phyloP scores from a whole-genome alignment of 306 rosid genomes.

The Trifolium pratense region DNA sequence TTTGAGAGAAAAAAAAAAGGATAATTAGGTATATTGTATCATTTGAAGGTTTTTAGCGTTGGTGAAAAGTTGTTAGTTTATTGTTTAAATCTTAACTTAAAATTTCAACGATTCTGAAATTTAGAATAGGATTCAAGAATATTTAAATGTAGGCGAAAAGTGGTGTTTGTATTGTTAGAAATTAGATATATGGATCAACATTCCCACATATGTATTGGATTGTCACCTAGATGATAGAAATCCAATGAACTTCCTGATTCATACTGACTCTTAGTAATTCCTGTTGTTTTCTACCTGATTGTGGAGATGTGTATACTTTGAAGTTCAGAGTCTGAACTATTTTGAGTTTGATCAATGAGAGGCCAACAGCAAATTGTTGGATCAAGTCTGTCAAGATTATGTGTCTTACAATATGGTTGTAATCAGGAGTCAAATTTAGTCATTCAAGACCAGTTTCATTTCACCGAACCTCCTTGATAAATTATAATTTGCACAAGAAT shows the following conservation, averaged over 20 bases:
- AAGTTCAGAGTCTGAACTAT: too few species aligned
- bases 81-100: neutral
- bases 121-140: neutral
- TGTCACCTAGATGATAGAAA: neutral
- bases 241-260: neutral
- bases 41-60: neutral
- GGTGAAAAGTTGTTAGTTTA: neutral
- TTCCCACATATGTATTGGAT: neutral
- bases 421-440: neutral
- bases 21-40: neutral
- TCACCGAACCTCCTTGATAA: neutral
- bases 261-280: neutral
- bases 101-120: neutral
- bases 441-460: conserved; percentile 11
- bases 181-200: conserved; percentile 1
- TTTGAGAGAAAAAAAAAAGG: neutral
- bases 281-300: neutral
- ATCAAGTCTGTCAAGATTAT: neutral
- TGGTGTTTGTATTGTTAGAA: neutral
- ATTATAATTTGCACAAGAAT: neutral
- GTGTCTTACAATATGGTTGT: neutral
- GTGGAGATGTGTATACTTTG: too few species aligned
- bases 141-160: neutral
- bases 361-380: neutral
- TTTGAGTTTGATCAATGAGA: neutral